These are phyloP conservation scores for Beauveria varroae DNA, from an alignment of 2,329 filamentous ascomycete genomes.

Conservation along the genomic window DNA sequence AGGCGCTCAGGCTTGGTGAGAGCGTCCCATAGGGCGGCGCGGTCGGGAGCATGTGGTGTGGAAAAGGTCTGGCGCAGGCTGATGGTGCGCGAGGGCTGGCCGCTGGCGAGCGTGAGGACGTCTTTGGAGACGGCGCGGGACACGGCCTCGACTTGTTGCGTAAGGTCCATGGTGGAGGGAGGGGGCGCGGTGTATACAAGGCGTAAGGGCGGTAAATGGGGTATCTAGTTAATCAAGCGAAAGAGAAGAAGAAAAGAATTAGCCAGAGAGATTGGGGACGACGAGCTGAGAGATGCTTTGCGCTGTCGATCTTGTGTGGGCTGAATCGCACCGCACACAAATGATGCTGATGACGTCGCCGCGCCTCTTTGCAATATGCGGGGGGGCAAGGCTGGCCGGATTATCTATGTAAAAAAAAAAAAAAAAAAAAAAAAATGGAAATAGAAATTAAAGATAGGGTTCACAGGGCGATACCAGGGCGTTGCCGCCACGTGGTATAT, in stretches of 20 bases:
- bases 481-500: not conserved
- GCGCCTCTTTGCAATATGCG: not conserved
- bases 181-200: not conserved
- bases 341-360: not conserved
- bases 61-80: not conserved
- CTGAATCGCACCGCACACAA: not conserved
- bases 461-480: not conserved
- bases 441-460: not conserved
- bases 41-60: not conserved
- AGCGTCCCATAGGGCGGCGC: not conserved
- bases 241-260: not conserved
- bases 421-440: too few species aligned
- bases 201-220: too few species aligned
- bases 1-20: slow-evolving; percentile 1
- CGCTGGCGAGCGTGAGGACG: not conserved
- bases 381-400: too few species aligned
- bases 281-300: not conserved
- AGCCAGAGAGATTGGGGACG: not conserved
- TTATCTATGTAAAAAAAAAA: too few species aligned
- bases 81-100: slow-evolving; percentile 1
- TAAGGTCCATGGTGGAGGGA: not conserved
- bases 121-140: slow-evolving; percentile 3
- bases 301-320: not conserved
- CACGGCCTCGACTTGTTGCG: slow-evolving; percentile 1
- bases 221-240: too few species aligned